phyloP scores from a whole-genome alignment of 2,329 filamentous ascomycete genomes.

The Apiospora pterosperma region DNA sequence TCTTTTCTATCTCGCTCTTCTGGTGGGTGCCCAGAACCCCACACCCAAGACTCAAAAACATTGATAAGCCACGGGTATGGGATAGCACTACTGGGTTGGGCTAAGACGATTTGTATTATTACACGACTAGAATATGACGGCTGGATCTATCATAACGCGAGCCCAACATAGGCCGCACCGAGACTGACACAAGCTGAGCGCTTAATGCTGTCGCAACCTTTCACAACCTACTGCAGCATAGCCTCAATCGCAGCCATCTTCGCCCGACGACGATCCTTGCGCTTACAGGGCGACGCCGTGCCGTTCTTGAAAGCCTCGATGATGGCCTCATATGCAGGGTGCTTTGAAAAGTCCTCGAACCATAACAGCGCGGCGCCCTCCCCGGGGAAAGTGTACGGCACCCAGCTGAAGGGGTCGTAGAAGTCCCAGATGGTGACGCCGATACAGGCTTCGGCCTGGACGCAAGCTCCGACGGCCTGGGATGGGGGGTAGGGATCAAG shows the following conservation, averaged over 20 bases:
- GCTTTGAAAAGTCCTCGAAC: slow-evolving; percentile 37
- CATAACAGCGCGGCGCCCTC: slow-evolving; percentile 39
- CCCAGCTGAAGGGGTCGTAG: slow-evolving; percentile 32
- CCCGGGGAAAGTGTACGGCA: slow-evolving; percentile 37
- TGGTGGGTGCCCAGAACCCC: too few species aligned
- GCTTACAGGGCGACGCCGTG: slow-evolving; percentile 13
- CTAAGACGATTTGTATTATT: too few species aligned
- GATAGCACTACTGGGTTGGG: too few species aligned
- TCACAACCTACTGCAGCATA: not conserved
- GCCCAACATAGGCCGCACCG: too few species aligned
- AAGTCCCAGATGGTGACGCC: slow-evolving; percentile 34
- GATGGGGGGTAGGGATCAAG: not conserved
- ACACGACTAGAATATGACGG: too few species aligned
- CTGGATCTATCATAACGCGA: too few species aligned
- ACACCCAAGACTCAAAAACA: too few species aligned
- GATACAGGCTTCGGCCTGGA: slow-evolving; percentile 25
- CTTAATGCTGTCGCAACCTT: too few species aligned
- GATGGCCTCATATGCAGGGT: slow-evolving; percentile 39
- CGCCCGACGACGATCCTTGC: not conserved
- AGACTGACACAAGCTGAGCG: too few species aligned
- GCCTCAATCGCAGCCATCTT: not conserved
- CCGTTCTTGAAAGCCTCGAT: slow-evolving; percentile 32
- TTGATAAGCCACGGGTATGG: too few species aligned
- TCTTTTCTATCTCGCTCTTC: too few species aligned
- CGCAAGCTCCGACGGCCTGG: slow-evolving; percentile 24